These are phyloP conservation scores for Pythium dissotocum DNA, from an alignment of 352 stramenopile genomes.

Conservation along the genomic window DNA sequence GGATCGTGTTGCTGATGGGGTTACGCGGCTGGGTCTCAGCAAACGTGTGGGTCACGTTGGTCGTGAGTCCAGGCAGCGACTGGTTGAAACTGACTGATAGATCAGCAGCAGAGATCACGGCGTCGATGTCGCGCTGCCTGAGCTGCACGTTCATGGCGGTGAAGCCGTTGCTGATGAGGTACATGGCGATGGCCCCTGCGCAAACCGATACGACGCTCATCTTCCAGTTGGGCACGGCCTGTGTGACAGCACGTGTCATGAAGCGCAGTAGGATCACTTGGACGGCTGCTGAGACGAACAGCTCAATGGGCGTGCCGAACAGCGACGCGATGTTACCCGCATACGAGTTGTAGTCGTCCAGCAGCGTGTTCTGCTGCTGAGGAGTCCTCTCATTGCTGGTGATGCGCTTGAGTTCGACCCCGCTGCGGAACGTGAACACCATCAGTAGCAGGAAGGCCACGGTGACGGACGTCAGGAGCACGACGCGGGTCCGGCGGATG, in stretches of 20 bases:
- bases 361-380: neutral
- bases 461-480: too few relatives aligned
- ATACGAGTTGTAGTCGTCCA: neutral
- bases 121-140: neutral
- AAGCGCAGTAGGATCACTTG: neutral
- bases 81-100: neutral
- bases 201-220: neutral
- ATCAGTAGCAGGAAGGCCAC: too few relatives aligned
- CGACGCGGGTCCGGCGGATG: too few relatives aligned
- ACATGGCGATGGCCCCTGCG: neutral
- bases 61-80: neutral
- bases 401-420: neutral
- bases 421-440: neutral
- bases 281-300: neutral
- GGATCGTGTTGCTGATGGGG: slow-evolving; percentile 11
- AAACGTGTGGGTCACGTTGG: neutral
- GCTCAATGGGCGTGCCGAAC: neutral
- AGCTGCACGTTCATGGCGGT: neutral
- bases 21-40: slow-evolving; percentile 4
- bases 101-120: neutral
- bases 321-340: neutral
- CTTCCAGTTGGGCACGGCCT: neutral
- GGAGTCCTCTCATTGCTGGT: neutral
- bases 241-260: neutral
- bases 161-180: neutral